Conservation (phyloP, 148 eudicot species). For the Fagopyrum esculentum region DNA sequence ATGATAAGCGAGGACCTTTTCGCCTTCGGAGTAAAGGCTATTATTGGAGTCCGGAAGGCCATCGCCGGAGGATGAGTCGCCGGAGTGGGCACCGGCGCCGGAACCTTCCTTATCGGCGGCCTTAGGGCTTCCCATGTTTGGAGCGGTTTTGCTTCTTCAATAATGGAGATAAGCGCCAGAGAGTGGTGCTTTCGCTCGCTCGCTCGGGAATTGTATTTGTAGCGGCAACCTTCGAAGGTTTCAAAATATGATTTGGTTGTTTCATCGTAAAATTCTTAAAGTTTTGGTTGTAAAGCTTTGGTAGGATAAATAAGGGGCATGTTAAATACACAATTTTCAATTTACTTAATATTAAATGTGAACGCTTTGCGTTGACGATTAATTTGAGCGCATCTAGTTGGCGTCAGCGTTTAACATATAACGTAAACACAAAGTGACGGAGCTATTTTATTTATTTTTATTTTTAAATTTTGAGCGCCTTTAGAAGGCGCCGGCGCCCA, state of each 20-base stretch:
- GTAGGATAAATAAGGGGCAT: too few species aligned
- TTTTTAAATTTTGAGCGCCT: too few species aligned
- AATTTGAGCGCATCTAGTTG: too few species aligned
- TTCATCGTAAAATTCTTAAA: not conserved
- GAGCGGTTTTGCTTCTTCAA: not conserved
- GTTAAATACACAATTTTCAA: too few species aligned
- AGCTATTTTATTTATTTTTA: too few species aligned
- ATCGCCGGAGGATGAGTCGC: constrained; percentile 18
- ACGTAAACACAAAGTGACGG: too few species aligned
- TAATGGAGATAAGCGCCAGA: not conserved
- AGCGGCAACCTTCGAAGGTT: constrained; percentile 5
- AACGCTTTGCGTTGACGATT: too few species aligned
- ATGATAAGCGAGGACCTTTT: constrained; percentile 89
- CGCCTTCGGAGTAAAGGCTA: constrained; percentile 56
- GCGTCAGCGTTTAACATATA: too few species aligned
- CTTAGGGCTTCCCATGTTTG: constrained; percentile 64
- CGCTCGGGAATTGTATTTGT: not conserved
- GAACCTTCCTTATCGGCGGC: constrained; percentile 49
- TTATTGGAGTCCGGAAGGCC: too few species aligned
- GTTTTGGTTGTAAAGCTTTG: too few species aligned
- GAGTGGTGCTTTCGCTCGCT: not conserved
- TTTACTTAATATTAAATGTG: too few species aligned
- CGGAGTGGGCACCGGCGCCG: constrained; percentile 45
- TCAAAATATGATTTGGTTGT: not conserved
- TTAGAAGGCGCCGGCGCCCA: too few species aligned